Base-by-base conservation (phyloP, 2,329 filamentous ascomycete species). In the Fusarium euwallaceae region DNA sequence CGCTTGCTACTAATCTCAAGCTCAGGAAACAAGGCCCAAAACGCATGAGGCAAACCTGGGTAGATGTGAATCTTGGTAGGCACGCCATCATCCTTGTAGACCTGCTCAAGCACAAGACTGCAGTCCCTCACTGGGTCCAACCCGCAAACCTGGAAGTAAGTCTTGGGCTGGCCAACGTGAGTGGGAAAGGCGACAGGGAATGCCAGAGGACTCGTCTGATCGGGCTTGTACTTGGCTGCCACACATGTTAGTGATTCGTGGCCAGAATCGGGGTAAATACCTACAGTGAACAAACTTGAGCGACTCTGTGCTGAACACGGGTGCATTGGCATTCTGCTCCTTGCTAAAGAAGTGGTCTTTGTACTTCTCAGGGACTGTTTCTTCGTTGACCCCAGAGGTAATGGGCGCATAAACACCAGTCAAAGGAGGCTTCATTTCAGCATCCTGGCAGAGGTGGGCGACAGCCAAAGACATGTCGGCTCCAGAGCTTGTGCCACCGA, bases 141-240 rank as follows among this genome's bases (percentile, higher is more conserved):
- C 2, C 80, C 81, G 34, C 77, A 82, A 8, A 73, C 73, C 48
- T 82, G 80, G 22, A 82, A 81, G 59, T 82, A 83, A 9, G 80
- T 81, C 69, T 75, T 81, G 12, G 79, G 80, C 16, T 81, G 69
- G 3, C 72, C 70, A 16, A 65, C 59, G 14, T 73, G 71, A 22
- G 55, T 74, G 24, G 68, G 60, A 37, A 74, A 73, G 8, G 71
- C 71, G n/a, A 81, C 51, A 2, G 81, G 79, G 14, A 74, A 78
- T 14, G 73, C 78, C 3, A 80, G 64, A 20, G 79, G 78, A 56
- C 74, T 79, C 12, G 27, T 73, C 10, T 64, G 64, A 17, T 74
- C 72, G 6, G 76, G 74, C 36, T 78, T 78, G 61, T 82, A 80
- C 9, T 73, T 73, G 20, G 73, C 78, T 81, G 58, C 24, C 22